phyloP scores from a whole-genome alignment of 495 filamentous ascomycete genomes.

The Parachaetomium inaequale region DNA sequence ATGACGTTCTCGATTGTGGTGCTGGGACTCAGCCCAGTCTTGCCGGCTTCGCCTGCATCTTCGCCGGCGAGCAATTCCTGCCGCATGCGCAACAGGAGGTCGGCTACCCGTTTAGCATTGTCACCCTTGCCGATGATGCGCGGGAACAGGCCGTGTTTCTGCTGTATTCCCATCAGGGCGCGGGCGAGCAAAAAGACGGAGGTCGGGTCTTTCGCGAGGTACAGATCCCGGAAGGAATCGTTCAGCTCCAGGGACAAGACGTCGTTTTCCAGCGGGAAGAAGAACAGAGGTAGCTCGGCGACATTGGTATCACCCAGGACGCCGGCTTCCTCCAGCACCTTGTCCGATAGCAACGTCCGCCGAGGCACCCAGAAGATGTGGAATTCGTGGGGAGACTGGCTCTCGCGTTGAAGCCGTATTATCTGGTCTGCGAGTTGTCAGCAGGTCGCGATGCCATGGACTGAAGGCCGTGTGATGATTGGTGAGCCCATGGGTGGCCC shows the following conservation, averaged over 20 bases:
- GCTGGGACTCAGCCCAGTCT: constrained; percentile 78
- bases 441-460: constrained; percentile 26
- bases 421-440: constrained; percentile 71
- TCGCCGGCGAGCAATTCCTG: constrained; percentile 82
- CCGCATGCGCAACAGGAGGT: constrained; percentile 89
- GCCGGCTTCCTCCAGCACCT: constrained; percentile 87
- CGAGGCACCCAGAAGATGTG: constrained; percentile 90
- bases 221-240: constrained; percentile 79
- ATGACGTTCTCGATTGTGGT: constrained; percentile 82
- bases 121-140: constrained; percentile 96
- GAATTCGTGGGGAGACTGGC: constrained; percentile 87
- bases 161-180: constrained; percentile 93
- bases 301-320: constrained; percentile 91
- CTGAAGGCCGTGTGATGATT: constrained; percentile 3
- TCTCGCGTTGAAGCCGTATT: constrained; percentile 77
- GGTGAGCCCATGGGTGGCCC: constrained; percentile 22
- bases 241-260: constrained; percentile 87
- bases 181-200: constrained; percentile 80
- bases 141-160: constrained; percentile 88
- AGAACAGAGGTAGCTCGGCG: constrained; percentile 78
- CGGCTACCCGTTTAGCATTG: constrained; percentile 81
- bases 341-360: constrained; percentile 85
- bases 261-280: constrained; percentile 88
- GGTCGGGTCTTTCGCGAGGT: constrained; percentile 87
- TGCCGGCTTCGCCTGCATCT: constrained; percentile 56